Evolutionary conservation across 805 yeast species (phyloP).

Genomic region (Nematodospora valgi): DNA sequence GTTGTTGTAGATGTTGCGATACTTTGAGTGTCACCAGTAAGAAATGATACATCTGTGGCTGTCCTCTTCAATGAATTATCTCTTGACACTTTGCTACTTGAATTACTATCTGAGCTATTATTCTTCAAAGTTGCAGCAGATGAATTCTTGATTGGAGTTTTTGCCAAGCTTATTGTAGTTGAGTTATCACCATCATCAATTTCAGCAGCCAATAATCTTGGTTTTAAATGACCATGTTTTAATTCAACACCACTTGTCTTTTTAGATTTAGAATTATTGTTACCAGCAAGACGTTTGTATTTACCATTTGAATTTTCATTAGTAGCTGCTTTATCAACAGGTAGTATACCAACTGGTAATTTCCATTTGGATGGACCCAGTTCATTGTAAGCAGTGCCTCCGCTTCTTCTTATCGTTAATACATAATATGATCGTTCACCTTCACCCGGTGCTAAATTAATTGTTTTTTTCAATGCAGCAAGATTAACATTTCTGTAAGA

Average conservation of each 20-base stretch:
- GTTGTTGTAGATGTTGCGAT: slow-evolving; percentile 3
- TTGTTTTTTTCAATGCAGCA: slow-evolving; percentile 32
- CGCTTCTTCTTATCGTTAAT: slow-evolving; percentile 35
- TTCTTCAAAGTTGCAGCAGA: slow-evolving; percentile 4
- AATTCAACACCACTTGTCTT: slow-evolving; percentile 49
- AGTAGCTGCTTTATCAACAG: slow-evolving; percentile 35
- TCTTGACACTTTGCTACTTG: slow-evolving; percentile 17
- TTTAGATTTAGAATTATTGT: slow-evolving; percentile 15
- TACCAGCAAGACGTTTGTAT: slow-evolving; percentile 26
- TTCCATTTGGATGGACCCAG: slow-evolving; percentile 46
- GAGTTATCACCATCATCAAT: slow-evolving; percentile 52
- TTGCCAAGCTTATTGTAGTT: slow-evolving; percentile 2
- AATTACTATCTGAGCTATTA: slow-evolving; percentile 1
- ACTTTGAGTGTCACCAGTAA: slow-evolving; percentile 7
- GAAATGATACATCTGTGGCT: slow-evolving; percentile 25
- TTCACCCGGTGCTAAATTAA: slow-evolving; percentile 41
- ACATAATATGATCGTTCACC: slow-evolving; percentile 54
- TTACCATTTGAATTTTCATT: slow-evolving; percentile 21
- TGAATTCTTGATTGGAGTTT: slow-evolving; percentile 4
- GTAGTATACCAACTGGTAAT: slow-evolving; percentile 54
- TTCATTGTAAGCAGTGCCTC: slow-evolving; percentile 50
- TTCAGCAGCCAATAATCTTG: slow-evolving; percentile 70
- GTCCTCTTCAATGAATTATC: slow-evolving; percentile 29
- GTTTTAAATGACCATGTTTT: slow-evolving; percentile 61
- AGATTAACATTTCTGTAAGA: slow-evolving; percentile 36